These are phyloP conservation scores for Avicennia marina DNA, from an alignment of 257 asterid genomes.

Conservation along the genomic window DNA sequence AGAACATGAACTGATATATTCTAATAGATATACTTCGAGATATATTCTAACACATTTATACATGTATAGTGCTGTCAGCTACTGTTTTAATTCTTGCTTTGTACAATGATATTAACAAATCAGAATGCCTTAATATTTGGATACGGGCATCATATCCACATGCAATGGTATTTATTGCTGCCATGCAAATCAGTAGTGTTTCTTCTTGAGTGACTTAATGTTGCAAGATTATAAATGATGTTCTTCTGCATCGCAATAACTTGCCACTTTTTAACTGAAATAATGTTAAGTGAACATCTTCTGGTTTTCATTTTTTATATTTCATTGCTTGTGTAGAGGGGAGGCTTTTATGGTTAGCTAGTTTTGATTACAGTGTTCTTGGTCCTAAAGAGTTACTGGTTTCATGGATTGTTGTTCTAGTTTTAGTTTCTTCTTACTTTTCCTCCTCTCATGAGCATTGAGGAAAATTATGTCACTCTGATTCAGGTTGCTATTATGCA, in stretches of 20 bases:
- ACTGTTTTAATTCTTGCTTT: not conserved
- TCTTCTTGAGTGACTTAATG: not conserved
- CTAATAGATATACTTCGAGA: no score
- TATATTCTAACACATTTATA: no score
- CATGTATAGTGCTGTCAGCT: not conserved
- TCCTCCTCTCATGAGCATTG: conserved; percentile 5
- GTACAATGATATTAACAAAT: not conserved
- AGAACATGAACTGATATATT: no score
- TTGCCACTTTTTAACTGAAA: conserved; percentile 8
- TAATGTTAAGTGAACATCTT: conserved; percentile 6
- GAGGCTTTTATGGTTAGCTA: not conserved
- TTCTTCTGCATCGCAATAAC: conserved; percentile 6
- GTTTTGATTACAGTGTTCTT: conserved; percentile 10
- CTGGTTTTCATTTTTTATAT: not conserved
- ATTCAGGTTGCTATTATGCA: conserved; percentile 1
- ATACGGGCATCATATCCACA: conserved; percentile 1
- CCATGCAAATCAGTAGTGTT: no score
- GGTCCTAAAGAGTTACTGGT: conserved; percentile 1
- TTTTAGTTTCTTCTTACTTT: not conserved
- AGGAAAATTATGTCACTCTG: not conserved
- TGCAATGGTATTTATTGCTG: no score
- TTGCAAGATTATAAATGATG: not conserved
- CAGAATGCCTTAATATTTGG: conserved; percentile 8
- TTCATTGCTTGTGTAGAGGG: conserved; percentile 4
- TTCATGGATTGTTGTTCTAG: conserved; percentile 8